These are phyloP conservation scores for Hypoxylon sp. DNA, from an alignment of 2,329 filamentous ascomycete species.

Conservation along the genomic window DNA sequence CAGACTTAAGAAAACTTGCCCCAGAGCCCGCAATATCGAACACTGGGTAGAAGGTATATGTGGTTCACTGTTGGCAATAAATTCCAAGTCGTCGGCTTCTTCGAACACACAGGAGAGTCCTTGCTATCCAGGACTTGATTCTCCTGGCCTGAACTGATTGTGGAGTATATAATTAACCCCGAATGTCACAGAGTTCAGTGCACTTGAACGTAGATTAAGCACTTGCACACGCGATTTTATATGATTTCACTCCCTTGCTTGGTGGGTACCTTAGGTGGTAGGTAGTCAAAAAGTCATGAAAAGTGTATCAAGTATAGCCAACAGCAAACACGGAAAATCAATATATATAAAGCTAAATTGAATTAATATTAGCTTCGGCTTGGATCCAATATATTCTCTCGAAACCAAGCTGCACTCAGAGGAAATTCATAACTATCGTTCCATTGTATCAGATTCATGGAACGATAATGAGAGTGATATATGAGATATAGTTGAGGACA, in stretches of 20 bases:
- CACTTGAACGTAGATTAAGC: not conserved
- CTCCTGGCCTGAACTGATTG: not conserved
- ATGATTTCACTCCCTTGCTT: not conserved
- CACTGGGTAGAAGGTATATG: not conserved
- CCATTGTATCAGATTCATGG: not conserved
- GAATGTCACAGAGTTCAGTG: not conserved
- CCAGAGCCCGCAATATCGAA: not conserved
- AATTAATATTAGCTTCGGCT: not conserved
- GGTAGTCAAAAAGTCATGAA: not conserved
- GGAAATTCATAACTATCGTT: not conserved
- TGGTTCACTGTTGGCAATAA: not conserved
- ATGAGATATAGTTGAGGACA: not conserved
- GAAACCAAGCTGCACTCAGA: not conserved
- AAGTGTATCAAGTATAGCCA: not conserved
- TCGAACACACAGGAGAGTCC: not conserved
- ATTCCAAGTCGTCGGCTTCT: not conserved
- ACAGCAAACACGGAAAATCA: not conserved
- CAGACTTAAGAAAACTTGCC: not conserved
- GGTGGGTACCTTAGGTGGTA: not conserved
- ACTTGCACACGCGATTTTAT: not conserved
- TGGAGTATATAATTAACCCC: not conserved
- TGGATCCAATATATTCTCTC: not conserved
- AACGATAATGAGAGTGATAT: not conserved
- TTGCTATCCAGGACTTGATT: not conserved
- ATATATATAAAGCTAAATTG: not conserved